These are phyloP conservation scores for Septoria petroselini DNA, from an alignment of 2,329 filamentous ascomycete genomes.

Conservation along the genomic window DNA sequence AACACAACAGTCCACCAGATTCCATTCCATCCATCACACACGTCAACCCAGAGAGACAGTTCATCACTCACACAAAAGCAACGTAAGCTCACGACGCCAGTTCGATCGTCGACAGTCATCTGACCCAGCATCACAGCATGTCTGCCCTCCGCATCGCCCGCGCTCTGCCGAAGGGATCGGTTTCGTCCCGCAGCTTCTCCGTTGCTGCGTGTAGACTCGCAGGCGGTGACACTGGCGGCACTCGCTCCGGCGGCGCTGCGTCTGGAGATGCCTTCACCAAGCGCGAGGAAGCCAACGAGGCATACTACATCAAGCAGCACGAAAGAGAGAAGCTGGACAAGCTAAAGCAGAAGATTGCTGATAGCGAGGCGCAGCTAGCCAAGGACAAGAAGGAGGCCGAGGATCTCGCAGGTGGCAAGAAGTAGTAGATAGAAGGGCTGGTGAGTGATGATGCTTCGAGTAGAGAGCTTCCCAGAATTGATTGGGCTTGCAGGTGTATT, in stretches of 20 bases:
- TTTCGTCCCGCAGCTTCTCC: conserved; percentile 42
- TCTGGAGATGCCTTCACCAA: conserved; percentile 84
- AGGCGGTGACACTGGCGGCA: conserved; percentile 44
- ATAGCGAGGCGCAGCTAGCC: conserved; percentile 30
- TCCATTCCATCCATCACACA: neutral
- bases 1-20: no score
- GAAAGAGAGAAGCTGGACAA: conserved; percentile 73
- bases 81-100: conserved; percentile 4
- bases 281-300: conserved; percentile 84
- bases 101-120: neutral
- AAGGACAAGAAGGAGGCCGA: conserved; percentile 35
- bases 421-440: no score
- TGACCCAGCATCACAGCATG: conserved; percentile 25
- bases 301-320: conserved; percentile 77
- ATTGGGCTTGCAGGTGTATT: no score
- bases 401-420: conserved; percentile 11
- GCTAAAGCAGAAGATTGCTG: conserved; percentile 39
- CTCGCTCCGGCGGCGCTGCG: conserved; percentile 42
- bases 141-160: conserved; percentile 39
- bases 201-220: conserved; percentile 44
- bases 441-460: no score
- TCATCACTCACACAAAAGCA: neutral
- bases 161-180: conserved; percentile 40
- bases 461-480: no score
- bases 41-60: conserved; percentile 10